Evolutionary conservation across 805 yeast species (phyloP).

Genomic region (Blastobotrys americana): DNA sequence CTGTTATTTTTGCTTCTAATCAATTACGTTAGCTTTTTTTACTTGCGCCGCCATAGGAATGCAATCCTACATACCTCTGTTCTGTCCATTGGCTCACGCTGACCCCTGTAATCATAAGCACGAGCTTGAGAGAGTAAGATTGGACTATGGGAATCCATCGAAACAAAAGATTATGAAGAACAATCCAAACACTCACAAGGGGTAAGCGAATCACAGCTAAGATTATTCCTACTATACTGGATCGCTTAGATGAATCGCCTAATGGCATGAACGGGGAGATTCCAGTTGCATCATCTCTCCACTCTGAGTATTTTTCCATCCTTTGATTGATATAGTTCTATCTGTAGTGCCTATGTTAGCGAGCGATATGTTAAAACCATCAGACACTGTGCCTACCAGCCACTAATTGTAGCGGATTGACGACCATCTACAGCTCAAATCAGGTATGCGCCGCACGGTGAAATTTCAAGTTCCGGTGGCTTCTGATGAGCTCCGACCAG

Average conservation of each 20-base stretch:
- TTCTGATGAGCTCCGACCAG: no score
- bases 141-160: slow-evolving; percentile 11
- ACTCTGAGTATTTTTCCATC: slow-evolving; percentile 79
- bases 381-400: no score
- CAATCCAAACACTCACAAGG: slow-evolving; percentile 5
- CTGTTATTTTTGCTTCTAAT: slow-evolving; percentile 11
- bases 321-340: no score
- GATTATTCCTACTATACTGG: neutral
- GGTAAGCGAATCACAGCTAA: slow-evolving; percentile 12
- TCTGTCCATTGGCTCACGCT: neutral
- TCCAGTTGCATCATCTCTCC: slow-evolving; percentile 91
- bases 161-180: slow-evolving; percentile 9
- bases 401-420: no score
- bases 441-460: no score
- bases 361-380: no score
- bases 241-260: neutral
- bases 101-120: slow-evolving; percentile 5
- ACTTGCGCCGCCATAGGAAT: no score
- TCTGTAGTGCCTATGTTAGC: no score
- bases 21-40: no score
- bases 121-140: neutral
- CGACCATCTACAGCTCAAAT: no score
- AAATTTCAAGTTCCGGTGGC: no score
- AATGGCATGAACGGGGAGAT: slow-evolving; percentile 77
- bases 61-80: no score